Percentiles rank a stretch among this genome's conserved stretches.
These are phyloP conservation scores for Paramecium octaurelia DNA, from an alignment of 73 alveolate species.

Conservation along the genomic window DNA sequence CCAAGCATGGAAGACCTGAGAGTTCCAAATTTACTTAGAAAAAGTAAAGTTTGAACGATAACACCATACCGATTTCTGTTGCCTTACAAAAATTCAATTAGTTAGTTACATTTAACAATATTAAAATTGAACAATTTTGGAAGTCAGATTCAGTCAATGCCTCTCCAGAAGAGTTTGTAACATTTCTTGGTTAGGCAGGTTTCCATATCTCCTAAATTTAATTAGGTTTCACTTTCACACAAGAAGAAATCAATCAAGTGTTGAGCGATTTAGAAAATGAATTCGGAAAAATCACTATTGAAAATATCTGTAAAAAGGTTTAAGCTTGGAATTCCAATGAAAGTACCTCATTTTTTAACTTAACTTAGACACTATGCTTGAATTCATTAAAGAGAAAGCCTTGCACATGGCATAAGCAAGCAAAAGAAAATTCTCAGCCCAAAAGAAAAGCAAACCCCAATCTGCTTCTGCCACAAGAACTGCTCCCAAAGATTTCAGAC, in stretches of 20 bases:
- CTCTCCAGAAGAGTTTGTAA: conserved; percentile 44
- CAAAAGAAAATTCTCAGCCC: conserved; percentile 29
- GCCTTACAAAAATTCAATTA: conserved; percentile 32
- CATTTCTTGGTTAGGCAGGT: not conserved
- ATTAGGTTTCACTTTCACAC: not conserved
- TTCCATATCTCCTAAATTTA: not conserved
- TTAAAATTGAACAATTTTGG: conserved; percentile 49
- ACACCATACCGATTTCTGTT: not conserved
- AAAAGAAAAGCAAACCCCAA: conserved; percentile 36
- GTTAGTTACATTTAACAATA: conserved; percentile 23
- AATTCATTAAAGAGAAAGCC: conserved; percentile 39
- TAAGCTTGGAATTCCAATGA: conserved; percentile 16
- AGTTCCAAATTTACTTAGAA: conserved; percentile 14
- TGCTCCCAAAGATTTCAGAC: conserved; percentile 16
- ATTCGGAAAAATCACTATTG: conserved; percentile 21
- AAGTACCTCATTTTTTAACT: not conserved
- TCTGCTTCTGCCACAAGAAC: conserved; percentile 42
- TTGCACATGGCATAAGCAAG: conserved; percentile 14
- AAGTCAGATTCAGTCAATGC: conserved; percentile 42
- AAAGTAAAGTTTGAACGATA: not conserved
- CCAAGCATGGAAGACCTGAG: conserved; percentile 54
- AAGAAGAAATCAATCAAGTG: conserved; percentile 27
- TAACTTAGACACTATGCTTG: conserved; percentile 6
- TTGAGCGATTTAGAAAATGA: conserved; percentile 40
- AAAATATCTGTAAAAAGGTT: conserved; percentile 8